Conservation (phyloP, 768 basidiomycete species). For the Leccinellum luteum region DNA sequence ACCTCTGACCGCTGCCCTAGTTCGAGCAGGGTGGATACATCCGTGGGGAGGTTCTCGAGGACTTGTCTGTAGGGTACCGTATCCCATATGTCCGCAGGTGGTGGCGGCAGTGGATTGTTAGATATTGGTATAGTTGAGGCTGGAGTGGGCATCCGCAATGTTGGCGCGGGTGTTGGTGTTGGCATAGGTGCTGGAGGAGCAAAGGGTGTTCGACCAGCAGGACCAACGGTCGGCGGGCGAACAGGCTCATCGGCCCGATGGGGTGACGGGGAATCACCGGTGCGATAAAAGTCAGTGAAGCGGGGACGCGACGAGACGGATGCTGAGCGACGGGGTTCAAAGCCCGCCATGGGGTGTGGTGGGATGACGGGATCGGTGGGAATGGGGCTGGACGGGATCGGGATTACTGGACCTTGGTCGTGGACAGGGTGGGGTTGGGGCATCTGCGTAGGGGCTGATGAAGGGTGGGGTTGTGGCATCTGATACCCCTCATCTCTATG, state of each 20-base stretch:
- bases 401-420: conserved; percentile 11
- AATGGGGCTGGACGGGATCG: conserved; percentile 10
- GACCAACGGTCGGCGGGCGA: conserved; percentile 6
- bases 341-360: conserved; percentile 16
- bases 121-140: background rate
- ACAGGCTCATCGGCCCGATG: conserved; percentile 3
- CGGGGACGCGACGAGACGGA: conserved; percentile 19
- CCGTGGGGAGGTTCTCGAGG: conserved; percentile 47
- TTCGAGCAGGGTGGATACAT: conserved; percentile 26
- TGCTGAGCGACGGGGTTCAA: conserved; percentile 6
- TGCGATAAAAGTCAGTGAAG: conserved; percentile 30
- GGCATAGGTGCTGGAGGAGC: conserved; percentile 5
- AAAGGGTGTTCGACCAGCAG: conserved; percentile 12
- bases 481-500: background rate
- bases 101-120: conserved; percentile 61
- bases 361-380: conserved; percentile 18
- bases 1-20: conserved; percentile 1
- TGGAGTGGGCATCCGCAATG: conserved; percentile 1
- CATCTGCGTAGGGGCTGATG: conserved; percentile 12
- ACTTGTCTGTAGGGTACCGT: conserved; percentile 55
- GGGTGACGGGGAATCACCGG: conserved; percentile 10
- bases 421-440: conserved; percentile 11
- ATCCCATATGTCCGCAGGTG: conserved; percentile 60
- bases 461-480: background rate
- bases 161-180: background rate